Evolutionary conservation across 805 yeast species (phyloP), one percentile per base, ranked within the genome.

Genomic region (Metschnikowia sp.): DNA sequence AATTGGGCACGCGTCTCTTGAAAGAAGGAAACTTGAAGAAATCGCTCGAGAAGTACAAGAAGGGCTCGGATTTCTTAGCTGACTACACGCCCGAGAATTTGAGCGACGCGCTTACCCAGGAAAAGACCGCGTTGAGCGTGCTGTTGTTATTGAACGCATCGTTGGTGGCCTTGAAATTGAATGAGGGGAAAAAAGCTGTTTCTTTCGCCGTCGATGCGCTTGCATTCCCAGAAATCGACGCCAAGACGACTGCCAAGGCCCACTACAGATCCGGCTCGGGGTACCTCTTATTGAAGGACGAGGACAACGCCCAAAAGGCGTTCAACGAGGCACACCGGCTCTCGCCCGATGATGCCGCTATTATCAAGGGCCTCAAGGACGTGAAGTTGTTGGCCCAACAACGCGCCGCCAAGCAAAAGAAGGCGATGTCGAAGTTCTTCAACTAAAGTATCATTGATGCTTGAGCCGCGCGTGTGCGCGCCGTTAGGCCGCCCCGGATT

Each of bases 201-300:
- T 66, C 70, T 26, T 81, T 86, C 5, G 77, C 96, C 3, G 72
- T 82, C 1, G 80, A 79, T 29, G 96, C 88, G 1, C 69, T 88
- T 34, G 85, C 79, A 44, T 77, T 76, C 26, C 84, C 79, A 33
- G 67, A 65, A 2, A 69, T 82, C 5, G 87, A 80, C 46, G 85
- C 79, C 36, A 78, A 82, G 52, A 82, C 89, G 19, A 79, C 78
- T 63, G 88, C 96, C 13, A 91, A 91, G 72, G 97, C 97, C 0
- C 70, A 80, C 38, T 91, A 83, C 72, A 83, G 98, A 64, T 83
- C 92, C 65, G 97, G 95, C 33, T 70, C 78, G 60, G 96, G 94
- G 1, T 77, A 82, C 58, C 66, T 80, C 50, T 66, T 77, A 8
- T 69, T 75, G 19, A 84, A 84, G 60, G 83, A 87, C 60, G 84